Conservation (phyloP, 208 protist genomes). For the Crithidia thermophila region DNA sequence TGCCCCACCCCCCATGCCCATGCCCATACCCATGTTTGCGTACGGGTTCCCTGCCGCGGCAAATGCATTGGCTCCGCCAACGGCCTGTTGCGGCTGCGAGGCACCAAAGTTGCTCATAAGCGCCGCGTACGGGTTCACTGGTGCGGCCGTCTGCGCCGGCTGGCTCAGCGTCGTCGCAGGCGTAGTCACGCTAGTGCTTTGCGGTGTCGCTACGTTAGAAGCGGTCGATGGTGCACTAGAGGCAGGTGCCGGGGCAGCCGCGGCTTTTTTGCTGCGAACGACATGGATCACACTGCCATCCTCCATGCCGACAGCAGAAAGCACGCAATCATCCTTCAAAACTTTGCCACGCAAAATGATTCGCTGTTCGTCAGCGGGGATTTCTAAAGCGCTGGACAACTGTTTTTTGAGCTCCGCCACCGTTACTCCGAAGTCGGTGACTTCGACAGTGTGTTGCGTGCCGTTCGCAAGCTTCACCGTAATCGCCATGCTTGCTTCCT, state of each 20-base stretch:
- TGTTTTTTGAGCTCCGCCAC: conserved; percentile 77
- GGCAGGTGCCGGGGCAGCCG: neutral
- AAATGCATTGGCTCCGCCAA: conserved; percentile 5
- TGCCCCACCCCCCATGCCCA: conserved; percentile 28
- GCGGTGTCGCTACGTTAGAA: conserved; percentile 3
- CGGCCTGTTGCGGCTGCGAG: conserved; percentile 14
- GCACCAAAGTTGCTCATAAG: conserved; percentile 52
- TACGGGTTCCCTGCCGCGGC: conserved; percentile 20
- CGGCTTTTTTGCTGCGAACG: conserved; percentile 73
- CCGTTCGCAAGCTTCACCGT: conserved; percentile 86
- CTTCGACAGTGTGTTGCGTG: conserved; percentile 66
- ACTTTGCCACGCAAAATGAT: conserved; percentile 86
- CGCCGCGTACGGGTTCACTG: conserved; percentile 71
- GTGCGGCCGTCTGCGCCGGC: conserved; percentile 3
- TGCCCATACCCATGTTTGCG: conserved; percentile 25
- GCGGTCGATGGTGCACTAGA: conserved; percentile 10
- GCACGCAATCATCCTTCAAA: conserved; percentile 80
- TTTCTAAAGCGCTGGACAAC: conserved; percentile 41
- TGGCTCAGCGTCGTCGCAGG: conserved; percentile 3
- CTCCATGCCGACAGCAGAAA: conserved; percentile 78
- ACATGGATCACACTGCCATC: conserved; percentile 84
- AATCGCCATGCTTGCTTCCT: conserved; percentile 51
- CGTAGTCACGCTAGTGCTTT: conserved; percentile 7
- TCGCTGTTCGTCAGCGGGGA: conserved; percentile 84
- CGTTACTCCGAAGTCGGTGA: conserved; percentile 75